These are phyloP conservation scores for Bryum argenteum DNA, from an alignment of 225 moss, liverwort and hornwort genomes.

Conservation along the genomic window DNA sequence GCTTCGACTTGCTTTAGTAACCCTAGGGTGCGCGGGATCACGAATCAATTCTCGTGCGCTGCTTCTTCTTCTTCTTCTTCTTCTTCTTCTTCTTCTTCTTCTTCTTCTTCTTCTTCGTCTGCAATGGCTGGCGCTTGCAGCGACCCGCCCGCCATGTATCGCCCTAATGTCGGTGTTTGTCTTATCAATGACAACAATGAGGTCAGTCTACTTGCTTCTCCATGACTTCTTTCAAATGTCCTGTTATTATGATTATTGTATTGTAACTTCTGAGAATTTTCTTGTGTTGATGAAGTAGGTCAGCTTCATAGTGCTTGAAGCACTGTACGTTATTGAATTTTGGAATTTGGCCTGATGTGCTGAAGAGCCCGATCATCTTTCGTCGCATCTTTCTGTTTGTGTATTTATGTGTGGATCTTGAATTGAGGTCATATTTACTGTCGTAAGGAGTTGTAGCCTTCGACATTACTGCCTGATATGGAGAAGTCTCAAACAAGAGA, in stretches of 20 bases:
- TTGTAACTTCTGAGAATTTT: no score
- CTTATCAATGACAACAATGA: constrained; percentile 70
- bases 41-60: neutral
- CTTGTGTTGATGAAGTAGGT: constrained; percentile 52
- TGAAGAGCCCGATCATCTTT: neutral
- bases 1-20: neutral
- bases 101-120: constrained; percentile 16
- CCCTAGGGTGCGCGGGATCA: constrained; percentile 10
- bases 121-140: constrained; percentile 42
- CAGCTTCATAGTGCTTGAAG: neutral
- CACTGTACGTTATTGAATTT: neutral
- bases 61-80: constrained; percentile 16
- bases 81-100: constrained; percentile 15
- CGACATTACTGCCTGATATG: neutral
- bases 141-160: constrained; percentile 59
- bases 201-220: constrained; percentile 33
- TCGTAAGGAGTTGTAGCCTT: neutral
- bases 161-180: constrained; percentile 80
- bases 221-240: no score
- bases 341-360: neutral
- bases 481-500: no score
- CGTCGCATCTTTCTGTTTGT: neutral
- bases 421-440: neutral
- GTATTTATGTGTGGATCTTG: neutral
- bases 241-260: no score